Conservation (phyloP, 768 basidiomycete species). For the Boletus edulis region DNA sequence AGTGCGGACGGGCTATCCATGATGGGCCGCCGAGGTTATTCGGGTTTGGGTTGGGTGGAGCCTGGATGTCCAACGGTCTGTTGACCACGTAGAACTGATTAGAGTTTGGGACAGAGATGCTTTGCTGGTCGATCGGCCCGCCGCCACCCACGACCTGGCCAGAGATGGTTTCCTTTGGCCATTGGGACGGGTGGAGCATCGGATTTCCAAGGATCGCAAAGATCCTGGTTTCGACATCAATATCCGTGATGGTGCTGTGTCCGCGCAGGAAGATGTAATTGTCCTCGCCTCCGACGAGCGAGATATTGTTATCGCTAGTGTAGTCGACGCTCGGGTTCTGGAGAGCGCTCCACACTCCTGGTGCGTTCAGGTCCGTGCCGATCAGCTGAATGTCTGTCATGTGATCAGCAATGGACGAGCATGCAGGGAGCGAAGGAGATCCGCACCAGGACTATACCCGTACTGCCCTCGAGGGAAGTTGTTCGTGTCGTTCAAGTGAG, state of each 20-base stretch:
- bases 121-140: background rate
- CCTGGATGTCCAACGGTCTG: background rate
- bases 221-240: constrained; percentile 8
- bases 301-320: background rate
- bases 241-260: constrained; percentile 6
- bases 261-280: constrained; percentile 12
- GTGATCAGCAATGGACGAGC: background rate
- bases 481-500: background rate
- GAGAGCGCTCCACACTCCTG: background rate
- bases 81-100: constrained; percentile 8
- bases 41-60: background rate
- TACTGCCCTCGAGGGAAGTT: background rate
- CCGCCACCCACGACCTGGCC: background rate
- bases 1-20: background rate
- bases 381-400: constrained; percentile 5
- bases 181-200: background rate
- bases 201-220: background rate
- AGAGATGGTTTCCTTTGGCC: background rate
- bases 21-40: background rate
- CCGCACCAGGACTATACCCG: constrained; percentile 1
- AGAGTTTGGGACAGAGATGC: background rate
- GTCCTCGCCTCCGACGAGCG: constrained; percentile 2
- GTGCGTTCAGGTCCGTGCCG: background rate
- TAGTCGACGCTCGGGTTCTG: constrained; percentile 1
- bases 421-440: background rate